These are phyloP conservation scores for Russula emetica DNA, from an alignment of 768 basidiomycete species.

Conservation along the genomic window DNA sequence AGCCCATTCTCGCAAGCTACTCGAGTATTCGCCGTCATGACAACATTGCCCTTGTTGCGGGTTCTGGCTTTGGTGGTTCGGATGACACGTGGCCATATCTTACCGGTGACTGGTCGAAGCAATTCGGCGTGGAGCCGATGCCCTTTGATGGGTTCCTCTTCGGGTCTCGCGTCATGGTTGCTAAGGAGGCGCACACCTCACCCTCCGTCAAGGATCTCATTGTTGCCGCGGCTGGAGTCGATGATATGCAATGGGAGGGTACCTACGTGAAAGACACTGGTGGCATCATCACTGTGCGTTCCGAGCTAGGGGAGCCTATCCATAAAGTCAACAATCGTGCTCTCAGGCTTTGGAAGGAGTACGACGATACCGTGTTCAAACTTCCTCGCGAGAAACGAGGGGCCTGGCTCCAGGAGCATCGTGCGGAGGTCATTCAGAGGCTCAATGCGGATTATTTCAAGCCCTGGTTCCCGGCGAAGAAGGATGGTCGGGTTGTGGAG, in stretches of 20 bases:
- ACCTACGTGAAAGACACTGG: constrained; percentile 94
- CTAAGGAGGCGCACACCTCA: constrained; percentile 95
- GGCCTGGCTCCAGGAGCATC: constrained; percentile 81
- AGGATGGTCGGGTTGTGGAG: constrained; percentile 75
- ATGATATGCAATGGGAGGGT: constrained; percentile 87
- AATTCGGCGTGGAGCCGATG: constrained; percentile 88
- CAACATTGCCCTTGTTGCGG: constrained; percentile 88
- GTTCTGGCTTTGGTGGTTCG: constrained; percentile 93
- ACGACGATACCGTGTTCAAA: constrained; percentile 94
- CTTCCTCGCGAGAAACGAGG: constrained; percentile 92
- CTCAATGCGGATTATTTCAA: constrained; percentile 95
- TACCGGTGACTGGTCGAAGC: constrained; percentile 89
- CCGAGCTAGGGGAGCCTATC: constrained; percentile 97
- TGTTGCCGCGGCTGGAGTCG: constrained; percentile 88
- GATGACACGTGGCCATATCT: constrained; percentile 97
- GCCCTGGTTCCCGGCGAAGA: constrained; percentile 97
- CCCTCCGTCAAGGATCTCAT: constrained; percentile 95
- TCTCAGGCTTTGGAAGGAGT: constrained; percentile 98
- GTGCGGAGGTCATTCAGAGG: constrained; percentile 84
- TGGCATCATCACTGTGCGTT: constrained; percentile 93
- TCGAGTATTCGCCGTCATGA: constrained; percentile 79
- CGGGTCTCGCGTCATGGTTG: constrained; percentile 96
- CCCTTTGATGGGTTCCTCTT: constrained; percentile 98
- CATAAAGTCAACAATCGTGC: constrained; percentile 98
- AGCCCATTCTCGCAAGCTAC: constrained; percentile 89